phyloP scores from a whole-genome alignment of 108 stramenopile species.

The Schizochytrium sp. region DNA sequence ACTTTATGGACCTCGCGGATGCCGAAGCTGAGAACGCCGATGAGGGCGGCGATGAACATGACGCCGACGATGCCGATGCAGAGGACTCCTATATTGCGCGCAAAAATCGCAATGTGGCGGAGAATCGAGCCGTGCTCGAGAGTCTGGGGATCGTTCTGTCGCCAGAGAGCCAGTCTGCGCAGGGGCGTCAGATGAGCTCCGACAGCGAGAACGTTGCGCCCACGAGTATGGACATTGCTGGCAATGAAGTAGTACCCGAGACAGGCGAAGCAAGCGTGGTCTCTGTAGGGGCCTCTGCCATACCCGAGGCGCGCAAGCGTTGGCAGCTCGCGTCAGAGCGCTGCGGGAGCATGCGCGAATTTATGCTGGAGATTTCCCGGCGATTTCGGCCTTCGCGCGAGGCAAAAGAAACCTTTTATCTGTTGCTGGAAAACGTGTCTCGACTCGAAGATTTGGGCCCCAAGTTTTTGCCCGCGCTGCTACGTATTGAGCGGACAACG shows the following conservation, averaged over 20 bases:
- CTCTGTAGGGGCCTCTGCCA: not conserved
- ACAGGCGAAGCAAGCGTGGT: not conserved
- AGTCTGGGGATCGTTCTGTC: not conserved
- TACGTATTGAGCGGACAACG: not conserved
- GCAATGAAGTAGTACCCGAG: not conserved
- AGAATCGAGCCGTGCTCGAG: not conserved
- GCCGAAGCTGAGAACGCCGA: not conserved
- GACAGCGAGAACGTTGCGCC: too few relatives aligned
- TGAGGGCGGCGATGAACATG: not conserved
- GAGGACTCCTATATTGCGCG: not conserved
- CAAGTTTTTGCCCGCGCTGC: not conserved
- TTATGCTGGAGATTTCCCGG: not conserved
- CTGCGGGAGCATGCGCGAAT: not conserved
- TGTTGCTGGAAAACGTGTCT: not conserved
- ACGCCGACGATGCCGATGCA: not conserved
- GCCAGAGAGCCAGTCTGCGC: not conserved
- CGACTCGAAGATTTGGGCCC: not conserved
- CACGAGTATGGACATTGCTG: too few relatives aligned
- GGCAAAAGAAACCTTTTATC: not conserved
- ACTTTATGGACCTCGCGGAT: not conserved
- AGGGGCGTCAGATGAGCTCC: too few relatives aligned
- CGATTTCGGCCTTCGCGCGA: not conserved
- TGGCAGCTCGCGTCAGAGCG: not conserved
- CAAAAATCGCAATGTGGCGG: slow-evolving; percentile 5
- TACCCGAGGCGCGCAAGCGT: not conserved